Evolutionary conservation across 139 green algal species (phyloP), one percentile per base, ranked within the genome.

Genomic region (Asterochloris sp.): DNA sequence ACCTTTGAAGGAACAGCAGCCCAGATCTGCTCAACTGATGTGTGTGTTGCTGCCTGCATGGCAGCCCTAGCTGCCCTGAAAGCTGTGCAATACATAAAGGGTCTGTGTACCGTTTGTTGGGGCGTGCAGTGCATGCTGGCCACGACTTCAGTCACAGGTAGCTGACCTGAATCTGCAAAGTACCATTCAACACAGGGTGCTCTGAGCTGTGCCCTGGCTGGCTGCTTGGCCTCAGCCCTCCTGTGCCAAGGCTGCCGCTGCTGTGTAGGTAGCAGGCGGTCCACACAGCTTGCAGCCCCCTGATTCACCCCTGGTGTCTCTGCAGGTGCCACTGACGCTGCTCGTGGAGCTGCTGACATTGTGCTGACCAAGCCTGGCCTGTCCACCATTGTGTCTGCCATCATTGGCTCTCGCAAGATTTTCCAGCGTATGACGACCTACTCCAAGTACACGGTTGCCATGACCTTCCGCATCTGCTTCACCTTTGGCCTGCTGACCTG

Each of bases 381-480:
- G n/a, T 86, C 80, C 17, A 84, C 83, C 64, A 95, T 96, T 82
- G 90, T 93, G 60, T 88, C 86, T 15, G 93, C 93, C 19, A 89
- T 97, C 81, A 91, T 94, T 79, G 90, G 91, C 60, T 91, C 92
- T 6, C 88, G 94, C 83, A 95, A 94, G 85, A 97, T 97, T 84
- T 97, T 97, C 93, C 91, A 96, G 87, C 91, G 94, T 83, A 96
- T 97, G 91, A 96, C 91, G 74, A 96, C 90, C 19, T 97, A 96
- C 86, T 86, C 90, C 85, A 92, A 94, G 83, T 96, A 96, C 88
- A 97, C 92, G 1, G 88, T 96, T n/a, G 90, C 91, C 78, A 96
- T 96, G 91, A 96, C 93, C 29, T 95, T 95, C 91, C 89, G 92
- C 85, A 93, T 96, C 84, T 95, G 89, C 86, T 96, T 97, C 89